Percentiles rank a stretch among this genome's conserved stretches.
These are phyloP conservation scores for Xylaria sp. DNA, from an alignment of 2,329 filamentous ascomycete species.

Conservation along the genomic window DNA sequence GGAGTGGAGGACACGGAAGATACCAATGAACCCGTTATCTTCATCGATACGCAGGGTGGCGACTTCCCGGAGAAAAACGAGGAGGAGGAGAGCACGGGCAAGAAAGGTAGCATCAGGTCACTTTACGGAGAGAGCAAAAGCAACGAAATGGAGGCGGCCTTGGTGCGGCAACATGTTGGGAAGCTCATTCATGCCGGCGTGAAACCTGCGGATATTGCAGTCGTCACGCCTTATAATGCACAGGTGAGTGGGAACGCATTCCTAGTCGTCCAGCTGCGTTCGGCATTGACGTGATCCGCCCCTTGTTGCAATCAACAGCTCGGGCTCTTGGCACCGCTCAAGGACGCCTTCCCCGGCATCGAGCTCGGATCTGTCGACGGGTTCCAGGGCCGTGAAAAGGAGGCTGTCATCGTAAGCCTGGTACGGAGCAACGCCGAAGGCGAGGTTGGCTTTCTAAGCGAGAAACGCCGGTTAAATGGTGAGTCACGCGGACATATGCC, in stretches of 20 bases:
- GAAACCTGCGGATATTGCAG: slow-evolving; percentile 84
- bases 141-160: slow-evolving; percentile 87
- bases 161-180: slow-evolving; percentile 82
- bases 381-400: slow-evolving; percentile 97
- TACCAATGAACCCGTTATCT: slow-evolving; percentile 86
- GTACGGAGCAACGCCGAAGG: slow-evolving; percentile 88
- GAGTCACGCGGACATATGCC: slow-evolving; percentile 51
- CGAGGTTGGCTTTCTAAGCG: slow-evolving; percentile 92
- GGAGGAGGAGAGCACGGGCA: slow-evolving; percentile 68
- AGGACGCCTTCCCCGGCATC: slow-evolving; percentile 82
- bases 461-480: slow-evolving; percentile 94
- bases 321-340: slow-evolving; percentile 80
- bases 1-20: slow-evolving; percentile 84
- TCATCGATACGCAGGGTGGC: slow-evolving; percentile 96
- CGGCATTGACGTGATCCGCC: slow-evolving; percentile 26
- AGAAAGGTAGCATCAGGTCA: slow-evolving; percentile 60
- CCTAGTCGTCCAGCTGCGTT: not conserved
- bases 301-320: slow-evolving; percentile 61
- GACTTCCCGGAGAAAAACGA: slow-evolving; percentile 88
- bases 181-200: slow-evolving; percentile 83
- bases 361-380: slow-evolving; percentile 98
- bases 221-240: slow-evolving; percentile 96
- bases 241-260: slow-evolving; percentile 64
- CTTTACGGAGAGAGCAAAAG: slow-evolving; percentile 62
- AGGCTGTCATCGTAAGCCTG: slow-evolving; percentile 92